phyloP scores from a whole-genome alignment of 106 monocot species.

The Platanthera guangdongensis region DNA sequence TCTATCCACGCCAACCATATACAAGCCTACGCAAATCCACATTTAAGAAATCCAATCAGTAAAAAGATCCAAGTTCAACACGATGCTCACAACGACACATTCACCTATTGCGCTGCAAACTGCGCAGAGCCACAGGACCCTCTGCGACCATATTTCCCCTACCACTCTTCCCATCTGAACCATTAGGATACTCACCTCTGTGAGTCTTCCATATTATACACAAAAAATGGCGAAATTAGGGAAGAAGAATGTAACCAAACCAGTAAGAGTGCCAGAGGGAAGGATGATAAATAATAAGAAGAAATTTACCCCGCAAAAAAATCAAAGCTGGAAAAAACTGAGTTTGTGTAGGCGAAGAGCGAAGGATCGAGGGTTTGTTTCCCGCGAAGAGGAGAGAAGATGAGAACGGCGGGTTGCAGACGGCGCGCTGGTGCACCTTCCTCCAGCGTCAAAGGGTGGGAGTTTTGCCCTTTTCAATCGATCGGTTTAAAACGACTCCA shows the following conservation, averaged over 20 bases:
- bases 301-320: not conserved
- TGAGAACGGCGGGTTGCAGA: too few relatives aligned
- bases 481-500: too few relatives aligned
- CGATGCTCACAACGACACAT: not conserved
- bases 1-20: constrained; percentile 58
- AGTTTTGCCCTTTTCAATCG: too few relatives aligned
- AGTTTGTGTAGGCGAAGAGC: too few relatives aligned
- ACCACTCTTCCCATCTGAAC: constrained; percentile 36
- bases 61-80: not conserved
- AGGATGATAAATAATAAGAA: not conserved
- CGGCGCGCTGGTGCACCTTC: too few relatives aligned
- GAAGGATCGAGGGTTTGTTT: too few relatives aligned
- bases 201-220: not conserved
- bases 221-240: not conserved
- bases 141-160: constrained; percentile 68
- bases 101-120: constrained; percentile 60
- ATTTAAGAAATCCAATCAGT: not conserved
- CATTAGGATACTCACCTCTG: not conserved
- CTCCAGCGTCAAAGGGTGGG: too few relatives aligned
- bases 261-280: not conserved
- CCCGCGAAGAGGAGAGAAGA: too few relatives aligned
- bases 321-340: too few relatives aligned
- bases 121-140: constrained; percentile 56
- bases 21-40: constrained; percentile 26
- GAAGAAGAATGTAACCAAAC: not conserved